Base-by-base conservation (phyloP, 1,139 yeast genomes). In the Geotrichum siamense region DNA sequence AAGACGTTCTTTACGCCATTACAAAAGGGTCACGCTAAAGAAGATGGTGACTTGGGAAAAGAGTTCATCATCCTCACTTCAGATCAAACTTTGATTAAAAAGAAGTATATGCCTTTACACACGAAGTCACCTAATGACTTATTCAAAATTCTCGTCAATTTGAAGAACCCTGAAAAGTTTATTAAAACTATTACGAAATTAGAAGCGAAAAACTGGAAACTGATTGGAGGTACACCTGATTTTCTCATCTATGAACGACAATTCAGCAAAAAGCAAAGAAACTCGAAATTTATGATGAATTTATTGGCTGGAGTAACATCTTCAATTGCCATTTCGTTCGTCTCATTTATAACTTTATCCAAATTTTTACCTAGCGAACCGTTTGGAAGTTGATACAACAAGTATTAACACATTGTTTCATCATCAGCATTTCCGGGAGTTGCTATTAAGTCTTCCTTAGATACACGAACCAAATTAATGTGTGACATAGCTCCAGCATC, bases 401-500 rank as follows among this genome's bases (percentile, higher is more conserved):
- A n/a, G 33, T 13, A 17, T 30, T 15, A 19, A 27, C 36, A 29
- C 28, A 35, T 12, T 38, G 37, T 42, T 8, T 31, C 38, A 19
- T 38, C 16, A 28, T 37, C 41, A n/a, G 34, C 6, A 28, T 6
- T 13, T 27, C n/a, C 12, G 5, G 17, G 16, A 17, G 17, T 35
- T 16, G n/a, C 15, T 12, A 2, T 30, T 8, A 21, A 12, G n/a
- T 36, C 35, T 6, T 36, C 26, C 17, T 42, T 34, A 10, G 44
- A 12, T 3, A 46, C 43, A 19, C 49, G 23, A 3, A 38, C 39
- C 42, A 65, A 56, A 43, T 75, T 77, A 59, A 86, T 67, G 15
- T 75, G 71, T 33, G 82, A 78, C 43, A 82, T 64, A n/a, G 93
- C 89, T 32, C 96, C 96, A 52, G 75, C 68, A 8, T 85, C 75